phyloP scores from a whole-genome alignment of 768 basidiomycete genomes.

The Tulasnella sp. region DNA sequence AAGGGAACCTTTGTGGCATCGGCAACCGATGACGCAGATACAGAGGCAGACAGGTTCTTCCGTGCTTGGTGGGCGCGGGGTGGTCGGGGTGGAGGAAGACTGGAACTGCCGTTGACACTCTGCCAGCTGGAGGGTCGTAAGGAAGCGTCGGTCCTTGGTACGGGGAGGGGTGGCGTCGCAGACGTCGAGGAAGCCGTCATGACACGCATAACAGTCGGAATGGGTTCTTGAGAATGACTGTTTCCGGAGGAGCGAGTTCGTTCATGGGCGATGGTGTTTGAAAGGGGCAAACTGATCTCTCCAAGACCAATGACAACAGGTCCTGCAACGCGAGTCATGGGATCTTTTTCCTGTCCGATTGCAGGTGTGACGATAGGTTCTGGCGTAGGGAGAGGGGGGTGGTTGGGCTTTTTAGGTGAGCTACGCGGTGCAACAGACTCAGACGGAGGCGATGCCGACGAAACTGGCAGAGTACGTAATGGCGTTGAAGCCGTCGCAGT shows the following conservation, averaged over 20 bases:
- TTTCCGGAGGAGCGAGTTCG: not conserved
- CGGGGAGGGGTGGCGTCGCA: not conserved
- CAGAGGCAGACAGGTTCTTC: not conserved
- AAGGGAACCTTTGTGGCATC: not conserved
- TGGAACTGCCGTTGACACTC: not conserved
- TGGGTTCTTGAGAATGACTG: not conserved
- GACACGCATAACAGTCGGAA: not conserved
- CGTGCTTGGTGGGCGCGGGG: not conserved
- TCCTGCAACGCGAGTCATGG: not conserved
- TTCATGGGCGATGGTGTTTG: not conserved
- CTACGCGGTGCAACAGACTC: not conserved
- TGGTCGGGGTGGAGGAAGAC: not conserved
- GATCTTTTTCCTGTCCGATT: conserved; percentile 11
- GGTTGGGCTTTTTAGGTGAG: not conserved
- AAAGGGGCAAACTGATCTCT: too few species aligned
- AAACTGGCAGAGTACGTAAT: not conserved
- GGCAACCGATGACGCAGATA: not conserved
- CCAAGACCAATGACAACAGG: conserved; percentile 7
- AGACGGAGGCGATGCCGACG: not conserved
- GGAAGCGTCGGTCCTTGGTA: not conserved
- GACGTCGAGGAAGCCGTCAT: not conserved
- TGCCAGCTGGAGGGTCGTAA: not conserved
- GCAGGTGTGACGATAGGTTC: not conserved
- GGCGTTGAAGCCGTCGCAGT: not conserved
- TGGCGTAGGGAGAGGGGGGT: not conserved